Evolutionary conservation across 2,329 filamentous ascomycete species (phyloP).

Genomic region (Cercospora sesami): DNA sequence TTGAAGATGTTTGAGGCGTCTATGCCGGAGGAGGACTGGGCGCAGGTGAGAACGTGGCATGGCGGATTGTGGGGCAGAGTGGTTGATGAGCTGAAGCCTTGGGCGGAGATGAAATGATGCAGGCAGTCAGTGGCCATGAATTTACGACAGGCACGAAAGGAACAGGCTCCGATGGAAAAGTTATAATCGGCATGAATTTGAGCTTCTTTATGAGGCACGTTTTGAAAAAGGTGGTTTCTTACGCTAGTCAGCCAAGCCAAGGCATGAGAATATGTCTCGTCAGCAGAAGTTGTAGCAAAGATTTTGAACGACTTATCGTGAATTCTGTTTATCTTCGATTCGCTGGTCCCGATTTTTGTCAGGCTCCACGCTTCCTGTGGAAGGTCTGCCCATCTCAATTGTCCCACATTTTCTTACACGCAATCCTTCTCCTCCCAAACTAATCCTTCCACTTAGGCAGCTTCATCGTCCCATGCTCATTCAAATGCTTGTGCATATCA

Average conservation of each 20-base stretch:
- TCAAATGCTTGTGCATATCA: constrained; percentile 82
- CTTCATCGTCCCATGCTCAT: constrained; percentile 88
- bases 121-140: not conserved
- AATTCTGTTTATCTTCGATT: not conserved
- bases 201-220: not conserved
- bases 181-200: not conserved
- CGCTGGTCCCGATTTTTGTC: not conserved
- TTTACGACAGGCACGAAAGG: not conserved
- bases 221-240: not conserved
- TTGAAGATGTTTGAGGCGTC: constrained; percentile 48
- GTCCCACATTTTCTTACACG: not conserved
- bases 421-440: not conserved
- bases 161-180: not conserved
- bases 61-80: constrained; percentile 53
- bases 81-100: constrained; percentile 45
- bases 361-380: not conserved
- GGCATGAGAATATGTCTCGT: not conserved
- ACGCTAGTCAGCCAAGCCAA: not conserved
- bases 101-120: constrained; percentile 30
- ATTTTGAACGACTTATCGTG: not conserved
- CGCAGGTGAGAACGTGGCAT: constrained; percentile 52
- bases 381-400: not conserved
- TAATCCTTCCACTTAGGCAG: constrained; percentile 61
- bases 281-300: not conserved
- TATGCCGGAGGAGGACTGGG: constrained; percentile 52